These are phyloP conservation scores for Aspergillus novoparasiticus DNA, from an alignment of 2,329 filamentous ascomycete species.

Conservation along the genomic window DNA sequence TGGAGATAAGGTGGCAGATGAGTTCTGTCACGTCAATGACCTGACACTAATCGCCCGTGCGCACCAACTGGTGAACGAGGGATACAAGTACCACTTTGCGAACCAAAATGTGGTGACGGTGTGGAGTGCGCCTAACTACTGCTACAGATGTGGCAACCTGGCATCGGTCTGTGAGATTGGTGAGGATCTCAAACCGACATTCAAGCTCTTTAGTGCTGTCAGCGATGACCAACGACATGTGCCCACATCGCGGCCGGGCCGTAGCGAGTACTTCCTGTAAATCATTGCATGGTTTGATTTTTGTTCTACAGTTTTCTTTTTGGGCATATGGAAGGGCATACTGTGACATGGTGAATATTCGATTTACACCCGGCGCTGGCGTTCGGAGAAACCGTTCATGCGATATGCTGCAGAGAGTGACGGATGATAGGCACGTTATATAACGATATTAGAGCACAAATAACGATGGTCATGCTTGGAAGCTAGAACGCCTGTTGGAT, in stretches of 20 bases:
- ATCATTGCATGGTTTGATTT: constrained; percentile 21
- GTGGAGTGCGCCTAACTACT: constrained; percentile 85
- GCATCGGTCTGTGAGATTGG: constrained; percentile 86
- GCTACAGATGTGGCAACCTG: constrained; percentile 95
- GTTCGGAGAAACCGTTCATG: constrained; percentile 29
- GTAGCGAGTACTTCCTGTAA: constrained; percentile 53
- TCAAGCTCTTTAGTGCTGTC: constrained; percentile 61
- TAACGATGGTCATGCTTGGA: constrained; percentile 29
- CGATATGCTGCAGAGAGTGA: constrained; percentile 16
- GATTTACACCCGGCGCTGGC: constrained; percentile 37
- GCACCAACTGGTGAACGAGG: constrained; percentile 76
- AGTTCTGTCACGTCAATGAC: constrained; percentile 78
- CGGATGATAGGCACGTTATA: constrained; percentile 33
- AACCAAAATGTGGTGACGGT: constrained; percentile 90
- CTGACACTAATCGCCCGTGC: constrained; percentile 71
- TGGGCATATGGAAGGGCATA: constrained; percentile 15
- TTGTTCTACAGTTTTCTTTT: constrained; percentile 10
- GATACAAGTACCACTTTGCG: constrained; percentile 89
- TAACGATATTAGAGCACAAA: constrained; percentile 39
- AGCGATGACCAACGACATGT: constrained; percentile 51
- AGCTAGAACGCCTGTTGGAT: neutral
- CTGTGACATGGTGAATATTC: constrained; percentile 18
- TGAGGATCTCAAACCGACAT: constrained; percentile 82
- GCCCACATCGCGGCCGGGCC: constrained; percentile 46
- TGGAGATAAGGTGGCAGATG: constrained; percentile 71